Percentiles rank a stretch among this genome's conserved stretches.
phyloP scores from a whole-genome alignment of 2,329 filamentous ascomycete genomes.

The Colletotrichum liaoningense region DNA sequence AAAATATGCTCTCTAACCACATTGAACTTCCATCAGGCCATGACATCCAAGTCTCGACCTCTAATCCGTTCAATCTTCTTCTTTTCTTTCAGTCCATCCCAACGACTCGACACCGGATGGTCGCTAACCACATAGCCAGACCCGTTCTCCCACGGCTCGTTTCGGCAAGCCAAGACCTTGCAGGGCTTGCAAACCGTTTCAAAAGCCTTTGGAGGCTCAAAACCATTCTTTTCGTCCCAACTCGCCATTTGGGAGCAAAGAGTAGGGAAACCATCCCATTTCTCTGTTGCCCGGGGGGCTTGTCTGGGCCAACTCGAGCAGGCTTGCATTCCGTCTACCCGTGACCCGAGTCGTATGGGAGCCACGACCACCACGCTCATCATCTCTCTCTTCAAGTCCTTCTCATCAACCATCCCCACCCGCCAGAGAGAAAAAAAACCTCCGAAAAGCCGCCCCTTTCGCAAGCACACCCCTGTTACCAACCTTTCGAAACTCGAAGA shows the following conservation, averaged over 20 bases:
- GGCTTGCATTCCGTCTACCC: constrained; percentile 19
- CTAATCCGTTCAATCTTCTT: background rate
- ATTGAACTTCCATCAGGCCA: background rate
- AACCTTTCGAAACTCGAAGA: constrained; percentile 4
- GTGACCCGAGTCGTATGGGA: constrained; percentile 24
- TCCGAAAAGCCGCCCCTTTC: constrained; percentile 11
- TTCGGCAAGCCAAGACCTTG: constrained; percentile 28
- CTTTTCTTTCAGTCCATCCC: constrained; percentile 2
- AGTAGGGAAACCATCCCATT: background rate
- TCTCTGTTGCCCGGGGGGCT: background rate
- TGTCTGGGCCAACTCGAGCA: constrained; percentile 9
- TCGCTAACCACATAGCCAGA: background rate
- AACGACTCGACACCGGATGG: constrained; percentile 22
- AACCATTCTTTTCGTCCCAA: constrained; percentile 11
- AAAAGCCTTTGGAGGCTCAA: constrained; percentile 9
- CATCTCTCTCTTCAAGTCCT: background rate
- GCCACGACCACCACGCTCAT: constrained; percentile 13
- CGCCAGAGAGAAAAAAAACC: constrained; percentile 11
- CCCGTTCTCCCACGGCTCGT: background rate
- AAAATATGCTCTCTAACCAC: constrained; percentile 11
- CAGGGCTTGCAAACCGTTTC: constrained; percentile 29
- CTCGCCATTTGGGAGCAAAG: background rate
- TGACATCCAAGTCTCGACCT: background rate
- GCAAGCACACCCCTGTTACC: constrained; percentile 21
- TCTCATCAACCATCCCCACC: background rate